Percentiles rank a stretch among this genome's conserved stretches.
Conservation (phyloP, 2,329 filamentous ascomycete species). For the Hypomyces perniciosus region DNA sequence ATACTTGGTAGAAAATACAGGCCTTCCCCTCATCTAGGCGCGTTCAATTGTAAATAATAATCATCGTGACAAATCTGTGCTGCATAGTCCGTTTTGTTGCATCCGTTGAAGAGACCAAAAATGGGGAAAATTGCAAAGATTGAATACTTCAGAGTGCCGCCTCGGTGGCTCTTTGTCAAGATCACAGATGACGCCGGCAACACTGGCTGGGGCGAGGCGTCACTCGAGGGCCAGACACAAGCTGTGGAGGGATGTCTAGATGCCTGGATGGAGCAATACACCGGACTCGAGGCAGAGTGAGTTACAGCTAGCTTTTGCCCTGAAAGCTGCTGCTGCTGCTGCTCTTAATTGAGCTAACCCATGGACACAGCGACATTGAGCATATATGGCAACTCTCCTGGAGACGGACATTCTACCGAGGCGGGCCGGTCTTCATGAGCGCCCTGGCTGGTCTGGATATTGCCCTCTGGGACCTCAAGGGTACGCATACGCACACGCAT, state of each 20-base stretch:
- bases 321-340: background rate
- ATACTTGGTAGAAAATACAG: too few species aligned
- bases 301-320: constrained; percentile 12
- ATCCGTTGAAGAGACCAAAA: too few species aligned
- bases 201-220: constrained; percentile 68
- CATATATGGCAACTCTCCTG: constrained; percentile 73
- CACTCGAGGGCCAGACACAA: constrained; percentile 66
- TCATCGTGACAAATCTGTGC: too few species aligned
- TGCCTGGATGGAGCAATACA: constrained; percentile 55
- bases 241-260: constrained; percentile 69
- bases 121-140: constrained; percentile 39
- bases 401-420: constrained; percentile 68
- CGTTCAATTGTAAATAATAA: too few species aligned
- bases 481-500: constrained; percentile 17
- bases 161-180: constrained; percentile 74
- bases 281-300: constrained; percentile 66
- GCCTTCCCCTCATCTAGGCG: too few species aligned
- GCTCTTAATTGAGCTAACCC: background rate
- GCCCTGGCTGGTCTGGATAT: constrained; percentile 74
- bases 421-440: constrained; percentile 75
- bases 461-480: constrained; percentile 72
- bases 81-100: too few species aligned
- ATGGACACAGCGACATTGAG: constrained; percentile 58
- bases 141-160: constrained; percentile 69
- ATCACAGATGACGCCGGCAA: constrained; percentile 60